A percentile compares a stretch with the other conserved stretches of the same genome.
phyloP scores from a whole-genome alignment of 192 early-diverging fungal genomes.

The Coemansia asiatica region DNA sequence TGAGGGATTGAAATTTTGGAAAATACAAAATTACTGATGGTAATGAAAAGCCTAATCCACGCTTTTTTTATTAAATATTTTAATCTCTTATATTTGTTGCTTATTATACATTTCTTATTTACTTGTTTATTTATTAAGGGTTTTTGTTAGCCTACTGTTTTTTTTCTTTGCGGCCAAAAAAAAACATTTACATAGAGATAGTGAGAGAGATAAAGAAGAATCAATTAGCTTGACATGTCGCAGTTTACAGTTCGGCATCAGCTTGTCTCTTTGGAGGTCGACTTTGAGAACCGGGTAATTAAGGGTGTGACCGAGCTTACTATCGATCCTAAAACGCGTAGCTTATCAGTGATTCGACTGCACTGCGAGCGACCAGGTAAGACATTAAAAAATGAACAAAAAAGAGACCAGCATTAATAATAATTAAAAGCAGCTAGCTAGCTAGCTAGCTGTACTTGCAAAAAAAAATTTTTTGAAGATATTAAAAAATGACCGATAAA shows the following conservation, averaged over 20 bases:
- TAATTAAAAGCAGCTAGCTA: too few relatives aligned
- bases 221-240: constrained; percentile 7
- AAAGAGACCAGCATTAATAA: constrained; percentile 3
- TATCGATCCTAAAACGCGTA: constrained; percentile 25
- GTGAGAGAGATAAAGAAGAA: background rate
- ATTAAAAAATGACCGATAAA: too few relatives aligned
- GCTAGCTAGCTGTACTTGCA: too few relatives aligned
- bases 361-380: constrained; percentile 55
- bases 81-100: background rate
- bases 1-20: background rate
- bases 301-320: constrained; percentile 54
- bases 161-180: too few relatives aligned
- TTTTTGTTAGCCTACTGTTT: background rate
- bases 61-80: background rate
- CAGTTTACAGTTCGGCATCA: constrained; percentile 47
- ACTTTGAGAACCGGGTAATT: constrained; percentile 31
- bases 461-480: too few relatives aligned
- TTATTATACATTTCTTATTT: too few relatives aligned
- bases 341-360: constrained; percentile 21
- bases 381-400: background rate
- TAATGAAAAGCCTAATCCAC: too few relatives aligned
- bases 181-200: background rate
- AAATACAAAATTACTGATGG: too few relatives aligned
- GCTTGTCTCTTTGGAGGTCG: constrained; percentile 51
- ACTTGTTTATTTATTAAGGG: background rate